A percentile compares a stretch with the other conserved stretches of the same genome.
phyloP scores from a whole-genome alignment of 208 protist species.

The Trypanosoma conorhini region DNA sequence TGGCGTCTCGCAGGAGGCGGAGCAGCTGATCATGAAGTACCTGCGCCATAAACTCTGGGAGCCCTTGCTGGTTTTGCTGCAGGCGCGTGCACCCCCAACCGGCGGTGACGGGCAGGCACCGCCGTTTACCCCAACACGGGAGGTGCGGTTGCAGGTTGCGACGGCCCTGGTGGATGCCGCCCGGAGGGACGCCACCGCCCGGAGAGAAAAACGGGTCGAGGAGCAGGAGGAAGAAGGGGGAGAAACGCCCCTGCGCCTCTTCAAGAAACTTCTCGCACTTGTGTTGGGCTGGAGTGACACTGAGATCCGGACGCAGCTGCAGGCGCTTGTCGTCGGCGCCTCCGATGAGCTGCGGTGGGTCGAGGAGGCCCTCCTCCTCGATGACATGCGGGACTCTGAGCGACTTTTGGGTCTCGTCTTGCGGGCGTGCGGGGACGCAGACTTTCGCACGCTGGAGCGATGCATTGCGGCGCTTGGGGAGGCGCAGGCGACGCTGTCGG shows the following conservation, averaged over 20 bases:
- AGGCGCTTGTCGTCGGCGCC: not conserved
- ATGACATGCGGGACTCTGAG: conserved; percentile 53
- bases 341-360: conserved; percentile 28
- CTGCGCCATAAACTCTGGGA: conserved; percentile 26
- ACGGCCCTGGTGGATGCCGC: conserved; percentile 14
- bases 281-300: conserved; percentile 22
- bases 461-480: conserved; percentile 38
- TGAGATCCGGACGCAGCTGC: conserved; percentile 7
- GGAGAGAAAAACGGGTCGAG: not conserved
- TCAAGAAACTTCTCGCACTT: conserved; percentile 13
- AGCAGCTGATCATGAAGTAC: conserved; percentile 35
- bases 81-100: not conserved
- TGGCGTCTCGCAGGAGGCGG: conserved; percentile 31
- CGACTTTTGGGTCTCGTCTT: conserved; percentile 42
- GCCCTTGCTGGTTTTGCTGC: conserved; percentile 8
- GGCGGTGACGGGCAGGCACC: not conserved
- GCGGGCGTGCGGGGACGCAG: conserved; percentile 33
- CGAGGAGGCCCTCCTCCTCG: conserved; percentile 38
- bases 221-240: not conserved
- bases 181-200: not conserved
- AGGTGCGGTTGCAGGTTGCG: conserved; percentile 3
- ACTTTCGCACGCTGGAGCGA: conserved; percentile 42
- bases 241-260: not conserved
- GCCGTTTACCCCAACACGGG: conserved; percentile 1
- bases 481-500: conserved; percentile 14